phyloP scores from a whole-genome alignment of 345 rosid genomes.

The Salix purpurea region DNA sequence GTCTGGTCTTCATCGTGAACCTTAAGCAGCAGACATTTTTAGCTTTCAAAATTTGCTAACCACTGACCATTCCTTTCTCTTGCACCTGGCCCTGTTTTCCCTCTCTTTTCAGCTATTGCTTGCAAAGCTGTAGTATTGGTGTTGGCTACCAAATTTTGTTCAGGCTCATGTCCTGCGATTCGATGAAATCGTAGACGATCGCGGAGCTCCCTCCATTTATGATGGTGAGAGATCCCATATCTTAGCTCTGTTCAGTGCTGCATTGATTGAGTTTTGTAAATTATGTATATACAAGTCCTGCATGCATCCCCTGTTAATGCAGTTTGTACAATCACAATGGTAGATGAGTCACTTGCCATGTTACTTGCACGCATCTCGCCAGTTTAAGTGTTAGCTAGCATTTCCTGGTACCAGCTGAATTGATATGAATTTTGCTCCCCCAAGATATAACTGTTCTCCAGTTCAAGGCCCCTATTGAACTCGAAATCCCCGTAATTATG shows the following conservation, averaged over 20 bases:
- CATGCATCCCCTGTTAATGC: not conserved
- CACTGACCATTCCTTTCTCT: not conserved
- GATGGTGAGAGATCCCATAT: not conserved
- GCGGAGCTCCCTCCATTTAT: not conserved
- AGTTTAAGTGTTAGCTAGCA: not conserved
- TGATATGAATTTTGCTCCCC: too few relatives aligned
- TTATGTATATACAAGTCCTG: not conserved
- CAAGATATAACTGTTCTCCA: too few relatives aligned
- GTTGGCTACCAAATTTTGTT: not conserved
- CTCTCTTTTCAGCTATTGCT: not conserved
- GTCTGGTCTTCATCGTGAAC: not conserved
- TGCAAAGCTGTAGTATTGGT: not conserved
- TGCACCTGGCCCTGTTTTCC: constrained; percentile 1
- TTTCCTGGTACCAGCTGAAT: not conserved
- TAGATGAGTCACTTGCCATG: not conserved
- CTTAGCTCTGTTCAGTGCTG: not conserved
- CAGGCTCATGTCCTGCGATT: not conserved
- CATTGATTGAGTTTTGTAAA: not conserved
- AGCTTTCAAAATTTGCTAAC: too few relatives aligned
- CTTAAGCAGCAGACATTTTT: too few relatives aligned
- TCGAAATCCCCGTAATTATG: too few relatives aligned
- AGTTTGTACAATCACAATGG: not conserved
- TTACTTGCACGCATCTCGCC: not conserved
- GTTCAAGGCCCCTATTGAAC: too few relatives aligned
- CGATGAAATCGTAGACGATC: not conserved